Percentiles rank a stretch among this genome's conserved stretches.
phyloP scores from a whole-genome alignment of 768 basidiomycete genomes.

The Leccinum uliginosum region DNA sequence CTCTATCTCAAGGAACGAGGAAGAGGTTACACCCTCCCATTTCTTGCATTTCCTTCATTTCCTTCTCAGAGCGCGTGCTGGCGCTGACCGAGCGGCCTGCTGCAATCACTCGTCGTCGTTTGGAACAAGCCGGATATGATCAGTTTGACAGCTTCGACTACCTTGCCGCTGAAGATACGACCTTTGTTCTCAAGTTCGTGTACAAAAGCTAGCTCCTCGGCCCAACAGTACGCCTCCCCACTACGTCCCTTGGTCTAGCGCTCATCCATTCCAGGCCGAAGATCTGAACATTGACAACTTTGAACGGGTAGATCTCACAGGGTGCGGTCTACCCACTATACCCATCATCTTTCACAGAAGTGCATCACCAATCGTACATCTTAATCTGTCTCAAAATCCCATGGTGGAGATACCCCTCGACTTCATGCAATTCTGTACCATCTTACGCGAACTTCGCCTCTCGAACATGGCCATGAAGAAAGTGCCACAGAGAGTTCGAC shows the following conservation, averaged over 20 bases:
- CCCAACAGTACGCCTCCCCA: conserved; percentile 45
- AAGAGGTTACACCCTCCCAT: conserved; percentile 42
- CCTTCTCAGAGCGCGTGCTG: conserved; percentile 69
- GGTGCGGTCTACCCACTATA: conserved; percentile 77
- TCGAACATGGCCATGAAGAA: conserved; percentile 94
- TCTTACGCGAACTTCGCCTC: conserved; percentile 79
- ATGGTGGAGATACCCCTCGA: conserved; percentile 96
- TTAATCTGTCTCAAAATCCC: conserved; percentile 90
- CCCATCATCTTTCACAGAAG: conserved; percentile 83
- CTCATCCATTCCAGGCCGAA: conserved; percentile 52
- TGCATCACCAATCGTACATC: conserved; percentile 76
- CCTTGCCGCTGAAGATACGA: conserved; percentile 72
- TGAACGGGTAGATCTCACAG: conserved; percentile 78
- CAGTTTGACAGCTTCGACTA: conserved; percentile 74
- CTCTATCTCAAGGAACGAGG: conserved; percentile 75
- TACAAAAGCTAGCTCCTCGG: conserved; percentile 77
- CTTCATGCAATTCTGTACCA: conserved; percentile 86
- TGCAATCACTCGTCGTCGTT: conserved; percentile 72
- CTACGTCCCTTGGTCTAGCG: background rate
- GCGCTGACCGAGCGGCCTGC: conserved; percentile 79
- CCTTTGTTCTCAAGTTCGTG: conserved; percentile 85
- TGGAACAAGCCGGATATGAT: conserved; percentile 89
- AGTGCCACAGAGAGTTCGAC: conserved; percentile 79
- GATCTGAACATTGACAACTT: conserved; percentile 67
- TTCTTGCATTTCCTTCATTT: background rate